Base-by-base conservation (phyloP, 192 early-diverging fungal species). In the Umbelopsis vinacea region DNA sequence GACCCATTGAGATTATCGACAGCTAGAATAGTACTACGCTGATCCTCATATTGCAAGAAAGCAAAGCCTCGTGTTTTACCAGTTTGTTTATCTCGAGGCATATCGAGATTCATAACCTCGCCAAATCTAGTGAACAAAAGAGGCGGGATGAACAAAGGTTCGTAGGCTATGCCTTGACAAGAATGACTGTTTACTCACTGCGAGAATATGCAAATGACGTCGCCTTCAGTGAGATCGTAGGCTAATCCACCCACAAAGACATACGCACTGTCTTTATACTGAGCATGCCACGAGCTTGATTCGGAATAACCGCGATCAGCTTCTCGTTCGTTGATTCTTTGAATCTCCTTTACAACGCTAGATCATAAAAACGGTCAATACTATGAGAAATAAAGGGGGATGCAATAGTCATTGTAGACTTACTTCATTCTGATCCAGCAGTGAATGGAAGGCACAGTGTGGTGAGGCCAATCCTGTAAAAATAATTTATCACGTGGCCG, bases 1-100 rank as follows among this genome's bases (percentile, higher is more conserved):
- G 80, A 80, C 8, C 95, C 95, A 77, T 96, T 96, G 40, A 99
- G 85, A 79, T 99, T 99, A 81, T 99, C 97, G 6, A 99, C 97
- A 0, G 95, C 94, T 43, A 99, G 83, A 1, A 95, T 79, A 4
- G 96, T 98, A 66, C 89, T 91, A 63, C 92, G 78, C 76, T 98
- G 95, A 85, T 98, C 95, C 73, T 96, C 92, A 81, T 96, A 98
- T 72, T 93, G 92, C 21, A 98, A 69, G 75, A 98, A 98, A 7
- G 85, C 89, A 81, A 87, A 97, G 6, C 96, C 96, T 57, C 90
- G 92, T 50, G 90, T 87, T 73, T 92, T 90, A 24, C 95, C 95
- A 3, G 95, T 95, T 35, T 92, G 86, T 76, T 92, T 90, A 79
- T 98, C 93, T 23, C 95, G 84, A 38, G 95, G 90, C 47, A 97